phyloP scores from a whole-genome alignment of 805 yeast species.

The Candida odintsovae region DNA sequence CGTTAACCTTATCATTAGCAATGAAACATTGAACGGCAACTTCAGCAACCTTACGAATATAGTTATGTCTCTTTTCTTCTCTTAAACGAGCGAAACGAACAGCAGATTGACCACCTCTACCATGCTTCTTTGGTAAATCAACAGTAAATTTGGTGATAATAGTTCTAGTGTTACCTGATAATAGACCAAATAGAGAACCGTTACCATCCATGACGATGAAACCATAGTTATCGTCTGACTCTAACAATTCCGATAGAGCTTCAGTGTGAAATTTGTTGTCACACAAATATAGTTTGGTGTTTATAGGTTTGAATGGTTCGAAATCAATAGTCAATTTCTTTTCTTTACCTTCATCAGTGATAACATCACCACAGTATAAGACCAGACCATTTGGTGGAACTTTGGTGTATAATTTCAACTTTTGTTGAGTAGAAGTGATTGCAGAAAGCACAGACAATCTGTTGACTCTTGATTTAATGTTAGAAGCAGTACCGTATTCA shows the following conservation, averaged over 20 bases:
- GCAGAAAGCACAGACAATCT: slow-evolving; percentile 93
- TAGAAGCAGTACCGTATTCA: slow-evolving; percentile 98
- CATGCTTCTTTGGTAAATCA: slow-evolving; percentile 98
- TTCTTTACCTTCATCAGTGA: slow-evolving; percentile 96
- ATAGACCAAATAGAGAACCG: slow-evolving; percentile 92
- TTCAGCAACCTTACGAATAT: slow-evolving; percentile 97
- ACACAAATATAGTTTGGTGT: slow-evolving; percentile 92
- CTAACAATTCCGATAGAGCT: slow-evolving; percentile 88
- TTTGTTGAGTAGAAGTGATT: slow-evolving; percentile 96
- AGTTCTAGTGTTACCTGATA: slow-evolving; percentile 95
- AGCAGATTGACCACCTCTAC: slow-evolving; percentile 99
- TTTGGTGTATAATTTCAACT: slow-evolving; percentile 78
- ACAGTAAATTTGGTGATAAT: slow-evolving; percentile 94
- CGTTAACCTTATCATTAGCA: slow-evolving; percentile 90
- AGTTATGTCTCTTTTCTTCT: slow-evolving; percentile 98
- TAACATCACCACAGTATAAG: slow-evolving; percentile 96
- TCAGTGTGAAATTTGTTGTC: slow-evolving; percentile 98
- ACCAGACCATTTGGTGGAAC: slow-evolving; percentile 96
- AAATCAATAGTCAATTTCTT: slow-evolving; percentile 95
- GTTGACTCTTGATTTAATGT: slow-evolving; percentile 96
- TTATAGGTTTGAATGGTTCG: slow-evolving; percentile 98
- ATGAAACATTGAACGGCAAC: slow-evolving; percentile 96
- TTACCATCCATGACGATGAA: slow-evolving; percentile 99
- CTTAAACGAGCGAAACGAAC: slow-evolving; percentile 97
- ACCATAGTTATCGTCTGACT: slow-evolving; percentile 94